Conservation (phyloP, 2,329 filamentous ascomycete genomes). For the Arthroderma sp. region DNA sequence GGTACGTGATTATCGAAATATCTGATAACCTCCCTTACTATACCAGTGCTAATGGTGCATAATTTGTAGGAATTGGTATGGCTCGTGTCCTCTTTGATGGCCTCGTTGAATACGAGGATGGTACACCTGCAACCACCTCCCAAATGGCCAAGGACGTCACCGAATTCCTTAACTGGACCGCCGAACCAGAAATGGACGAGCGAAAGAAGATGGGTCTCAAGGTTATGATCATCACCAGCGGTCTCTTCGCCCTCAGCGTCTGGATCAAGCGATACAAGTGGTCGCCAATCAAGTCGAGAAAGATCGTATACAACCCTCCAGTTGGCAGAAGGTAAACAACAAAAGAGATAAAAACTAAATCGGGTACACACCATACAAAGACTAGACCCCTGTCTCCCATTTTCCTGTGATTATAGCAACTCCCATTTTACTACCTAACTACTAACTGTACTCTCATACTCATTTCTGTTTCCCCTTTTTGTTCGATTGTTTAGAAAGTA, state of each 20-base stretch:
- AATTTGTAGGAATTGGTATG: slow-evolving; percentile 67
- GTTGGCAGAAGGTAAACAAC: slow-evolving; percentile 18
- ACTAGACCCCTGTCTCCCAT: neutral
- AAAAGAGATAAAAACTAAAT: neutral
- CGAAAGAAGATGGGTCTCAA: slow-evolving; percentile 99
- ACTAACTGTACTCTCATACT: neutral
- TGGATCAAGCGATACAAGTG: slow-evolving; percentile 99
- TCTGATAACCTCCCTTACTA: slow-evolving; percentile 99
- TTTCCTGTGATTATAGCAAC: neutral
- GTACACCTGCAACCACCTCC: slow-evolving; percentile 81
- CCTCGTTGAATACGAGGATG: slow-evolving; percentile 95
- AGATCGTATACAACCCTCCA: slow-evolving; percentile 78
- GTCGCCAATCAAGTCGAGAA: slow-evolving; percentile 88
- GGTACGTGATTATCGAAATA: slow-evolving; percentile 50
- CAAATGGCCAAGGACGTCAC: slow-evolving; percentile 99
- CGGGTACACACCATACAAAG: no score
- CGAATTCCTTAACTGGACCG: slow-evolving; percentile 98
- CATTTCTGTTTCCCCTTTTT: neutral
- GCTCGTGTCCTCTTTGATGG: slow-evolving; percentile 96
- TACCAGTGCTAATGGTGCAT: slow-evolving; percentile 66
- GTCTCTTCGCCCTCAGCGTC: slow-evolving; percentile 73
- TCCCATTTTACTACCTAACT: neutral
- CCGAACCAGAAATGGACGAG: slow-evolving; percentile 98
- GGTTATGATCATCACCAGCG: slow-evolving; percentile 66
- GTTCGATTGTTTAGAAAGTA: neutral